phyloP scores from a whole-genome alignment of 116 monocot species.

The Iris pallida region DNA sequence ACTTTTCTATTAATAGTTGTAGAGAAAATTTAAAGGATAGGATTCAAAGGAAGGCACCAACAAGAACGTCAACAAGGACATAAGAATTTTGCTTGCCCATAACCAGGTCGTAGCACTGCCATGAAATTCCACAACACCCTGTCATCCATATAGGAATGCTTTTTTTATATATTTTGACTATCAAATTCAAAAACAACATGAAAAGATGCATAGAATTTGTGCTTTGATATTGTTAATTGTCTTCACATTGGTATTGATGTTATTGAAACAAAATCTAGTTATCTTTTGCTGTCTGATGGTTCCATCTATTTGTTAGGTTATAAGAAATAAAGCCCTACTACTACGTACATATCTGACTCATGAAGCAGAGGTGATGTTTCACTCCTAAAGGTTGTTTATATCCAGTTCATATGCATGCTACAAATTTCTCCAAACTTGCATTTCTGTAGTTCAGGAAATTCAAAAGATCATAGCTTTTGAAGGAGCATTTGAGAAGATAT shows the following conservation, averaged over 20 bases:
- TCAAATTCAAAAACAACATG: too few relatives aligned
- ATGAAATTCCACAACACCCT: too few relatives aligned
- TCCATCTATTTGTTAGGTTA: slow-evolving; percentile 43
- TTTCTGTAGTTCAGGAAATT: slow-evolving; percentile 54
- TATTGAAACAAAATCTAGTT: slow-evolving; percentile 1
- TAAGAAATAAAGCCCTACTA: slow-evolving; percentile 83
- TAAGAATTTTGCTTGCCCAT: too few relatives aligned
- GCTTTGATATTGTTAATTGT: too few relatives aligned
- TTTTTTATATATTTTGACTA: too few relatives aligned
- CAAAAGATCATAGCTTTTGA: slow-evolving; percentile 99
- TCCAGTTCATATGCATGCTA: not conserved
- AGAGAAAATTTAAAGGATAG: too few relatives aligned
- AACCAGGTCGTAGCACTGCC: too few relatives aligned
- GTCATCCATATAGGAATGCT: too few relatives aligned
- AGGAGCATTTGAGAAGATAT: slow-evolving; percentile 96
- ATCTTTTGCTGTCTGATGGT: slow-evolving; percentile 8
- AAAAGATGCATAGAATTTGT: too few relatives aligned
- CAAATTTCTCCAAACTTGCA: not conserved
- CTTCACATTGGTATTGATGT: not conserved
- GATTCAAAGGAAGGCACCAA: too few relatives aligned
- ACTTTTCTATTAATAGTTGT: too few relatives aligned
- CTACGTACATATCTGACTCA: slow-evolving; percentile 85
- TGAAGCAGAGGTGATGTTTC: slow-evolving; percentile 60
- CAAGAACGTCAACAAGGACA: too few relatives aligned
- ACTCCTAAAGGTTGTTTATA: not conserved